Base-by-base conservation (phyloP, 306 rosid species). In the Geum urbanum region DNA sequence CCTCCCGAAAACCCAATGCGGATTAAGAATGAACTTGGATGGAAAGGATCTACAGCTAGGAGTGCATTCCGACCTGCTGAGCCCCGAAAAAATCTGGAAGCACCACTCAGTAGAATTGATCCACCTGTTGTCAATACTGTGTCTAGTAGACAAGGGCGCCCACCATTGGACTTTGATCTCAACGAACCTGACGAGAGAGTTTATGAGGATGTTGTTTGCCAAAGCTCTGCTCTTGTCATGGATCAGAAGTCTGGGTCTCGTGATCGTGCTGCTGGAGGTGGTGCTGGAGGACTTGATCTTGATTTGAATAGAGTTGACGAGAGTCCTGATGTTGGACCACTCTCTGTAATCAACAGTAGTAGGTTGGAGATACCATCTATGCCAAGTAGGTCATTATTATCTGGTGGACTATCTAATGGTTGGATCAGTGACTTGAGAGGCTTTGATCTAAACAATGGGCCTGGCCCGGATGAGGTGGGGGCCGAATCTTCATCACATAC, bases 21-120 rank as follows among this genome's bases (percentile, higher is more conserved):
- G 67, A 84, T 73, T 67, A 95, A 80, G 64, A 87, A 84, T 67
- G 96, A 87, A 72, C 92, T 89, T 75, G 97, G 97, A 66, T 95
- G 97, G 99, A 94, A 91, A 78, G 99, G 99, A 9, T 88, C 99
- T 11, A 96, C 99, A 63, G 96, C 95, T 62, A 95, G 96, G 40
- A 95, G 99, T 77, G 99, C 99, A 64, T 91, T 95, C 74, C 87
- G 97, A 13, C 95, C 96, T 10, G 97, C 99, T 18, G 99, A 95
- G 76, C 99, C 95, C 46, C 83, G 96, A 72, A 95, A 87, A 72
- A 81, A 66, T 76, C 50, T 80, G 3, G 97, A 87, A 75, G 67
- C 51, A 50, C 59, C 70, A 14, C 79, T 74, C 52, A 74, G 45
- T 75, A 72, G 77, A 27, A 74, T 55, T 46, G 92, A 83, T 76